A percentile compares a stretch with the other conserved stretches of the same genome.
Conservation (phyloP, 2,329 filamentous ascomycete species). For the Plectosphaerella cucumerina region DNA sequence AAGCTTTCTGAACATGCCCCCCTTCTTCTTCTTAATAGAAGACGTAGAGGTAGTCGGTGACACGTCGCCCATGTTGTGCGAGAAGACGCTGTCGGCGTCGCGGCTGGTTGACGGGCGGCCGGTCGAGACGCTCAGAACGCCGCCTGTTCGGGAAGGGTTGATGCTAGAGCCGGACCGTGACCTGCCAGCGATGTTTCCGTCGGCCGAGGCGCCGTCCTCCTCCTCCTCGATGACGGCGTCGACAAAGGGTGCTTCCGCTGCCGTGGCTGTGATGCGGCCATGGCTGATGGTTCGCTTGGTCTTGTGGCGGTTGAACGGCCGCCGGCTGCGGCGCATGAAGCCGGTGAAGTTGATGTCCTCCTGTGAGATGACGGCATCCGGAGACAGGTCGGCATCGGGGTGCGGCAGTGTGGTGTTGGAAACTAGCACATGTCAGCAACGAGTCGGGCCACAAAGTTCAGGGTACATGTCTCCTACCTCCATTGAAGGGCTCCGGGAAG, state of each 20-base stretch:
- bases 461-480: conserved; percentile 22
- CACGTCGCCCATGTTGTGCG: conserved; percentile 16
- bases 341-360: conserved; percentile 44
- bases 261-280: conserved; percentile 35
- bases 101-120: conserved; percentile 18
- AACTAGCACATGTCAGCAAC: conserved; percentile 21
- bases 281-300: conserved; percentile 43
- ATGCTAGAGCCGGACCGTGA: conserved; percentile 10
- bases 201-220: conserved; percentile 8
- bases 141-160: conserved; percentile 2
- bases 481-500: conserved; percentile 47
- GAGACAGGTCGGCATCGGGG: conserved; percentile 55
- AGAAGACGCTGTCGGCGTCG: conserved; percentile 34
- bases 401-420: conserved; percentile 60
- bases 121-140: conserved; percentile 6
- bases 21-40: not conserved
- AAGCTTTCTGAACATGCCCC: conserved; percentile 7
- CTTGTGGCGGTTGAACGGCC: conserved; percentile 39
- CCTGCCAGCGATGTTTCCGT: not conserved
- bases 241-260: conserved; percentile 26
- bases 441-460: not conserved
- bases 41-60: conserved; percentile 8
- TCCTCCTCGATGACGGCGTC: conserved; percentile 18
- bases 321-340: conserved; percentile 37
- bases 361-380: conserved; percentile 51